Base-by-base conservation (phyloP, 768 basidiomycete genomes). In the Pleurotus ostreatus region DNA sequence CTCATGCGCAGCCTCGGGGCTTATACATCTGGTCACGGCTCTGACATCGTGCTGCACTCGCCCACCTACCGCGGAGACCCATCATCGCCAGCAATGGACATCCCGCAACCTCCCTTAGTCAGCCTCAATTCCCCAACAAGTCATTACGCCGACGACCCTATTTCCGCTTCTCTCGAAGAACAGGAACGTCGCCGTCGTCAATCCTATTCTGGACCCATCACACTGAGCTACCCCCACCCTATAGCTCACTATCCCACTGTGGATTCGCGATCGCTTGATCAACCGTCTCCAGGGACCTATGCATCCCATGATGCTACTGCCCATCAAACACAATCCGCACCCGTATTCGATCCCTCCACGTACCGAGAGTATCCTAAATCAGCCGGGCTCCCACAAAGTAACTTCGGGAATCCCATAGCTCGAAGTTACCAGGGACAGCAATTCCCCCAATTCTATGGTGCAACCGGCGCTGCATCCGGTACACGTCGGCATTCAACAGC, bases 1-100 rank as follows among this genome's bases (percentile, higher is more conserved):
- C 71, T 87, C 47, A 69, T 86, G 23, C 76, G 75, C 58, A 78
- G 73, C 49, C 67, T 86, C 30, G 74, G 69, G 46, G 62, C 65
- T 8, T 66, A 63, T 43, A 59, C 63, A 2, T 61, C 67, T 18
- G 30, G 30, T 34, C 30, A 34, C 9, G 68, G 69, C 18, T 61
- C 71, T 8, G 73, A 75, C 49, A 61, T 77, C 55, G 62, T 58
- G 40, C 63, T 77, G 37, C 71, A 70, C 46, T 69, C 74, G 1
- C 76, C 75, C 2, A 61, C 67, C 16, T 74, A 76, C 57, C 69
- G 71, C 16, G 39, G 54, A 18, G 56, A 63, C 15, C 53, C 62
- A 13, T 61, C 70, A 12, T 60, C 70, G 26, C 47, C 69, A n/a
- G 58, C 65, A 15, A 66, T 75, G 68, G 73, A 77, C 55, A 64